Evolutionary conservation across 2,329 filamentous ascomycete genomes (phyloP).

Genomic region (Sclerotinia trifoliorum): DNA sequence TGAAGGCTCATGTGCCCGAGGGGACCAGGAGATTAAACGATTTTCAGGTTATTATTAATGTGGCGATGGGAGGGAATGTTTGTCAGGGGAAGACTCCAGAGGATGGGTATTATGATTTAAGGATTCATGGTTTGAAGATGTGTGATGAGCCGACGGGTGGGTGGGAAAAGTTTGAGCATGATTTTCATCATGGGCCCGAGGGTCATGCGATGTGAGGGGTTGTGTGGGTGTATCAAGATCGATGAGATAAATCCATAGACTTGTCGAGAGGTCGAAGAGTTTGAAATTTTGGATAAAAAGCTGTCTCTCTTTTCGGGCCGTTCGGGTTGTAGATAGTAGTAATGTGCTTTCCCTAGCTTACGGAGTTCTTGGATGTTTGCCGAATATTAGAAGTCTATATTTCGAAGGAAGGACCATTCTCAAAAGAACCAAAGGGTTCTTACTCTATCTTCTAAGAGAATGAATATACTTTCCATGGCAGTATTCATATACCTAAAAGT

Average conservation of each 20-base stretch:
- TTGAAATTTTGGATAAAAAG: background rate
- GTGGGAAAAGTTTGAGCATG: slow-evolving; percentile 53
- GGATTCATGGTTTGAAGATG: slow-evolving; percentile 53
- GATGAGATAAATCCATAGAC: background rate
- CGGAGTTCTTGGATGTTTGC: background rate
- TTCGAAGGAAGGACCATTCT: background rate
- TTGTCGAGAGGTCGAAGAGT: background rate
- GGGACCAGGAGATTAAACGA: slow-evolving; percentile 56
- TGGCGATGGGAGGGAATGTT: slow-evolving; percentile 63
- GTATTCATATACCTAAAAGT: background rate
- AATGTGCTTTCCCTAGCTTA: background rate
- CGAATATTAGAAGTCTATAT: background rate
- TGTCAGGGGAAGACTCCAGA: slow-evolving; percentile 51
- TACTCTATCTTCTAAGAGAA: background rate
- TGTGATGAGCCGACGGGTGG: slow-evolving; percentile 54
- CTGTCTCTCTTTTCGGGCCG: background rate
- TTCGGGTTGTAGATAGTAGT: background rate
- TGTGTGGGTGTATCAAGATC: background rate
- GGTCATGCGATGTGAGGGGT: slow-evolving; percentile 21
- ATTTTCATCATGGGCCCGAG: slow-evolving; percentile 43
- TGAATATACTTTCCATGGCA: background rate
- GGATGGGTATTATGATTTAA: slow-evolving; percentile 57
- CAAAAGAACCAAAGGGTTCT: background rate
- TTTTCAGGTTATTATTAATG: slow-evolving; percentile 56
- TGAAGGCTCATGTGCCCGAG: slow-evolving; percentile 54